Percentiles rank a stretch among this genome's conserved stretches.
Conservation (phyloP, 208 protist species). For the Leishmania tarentolae region DNA sequence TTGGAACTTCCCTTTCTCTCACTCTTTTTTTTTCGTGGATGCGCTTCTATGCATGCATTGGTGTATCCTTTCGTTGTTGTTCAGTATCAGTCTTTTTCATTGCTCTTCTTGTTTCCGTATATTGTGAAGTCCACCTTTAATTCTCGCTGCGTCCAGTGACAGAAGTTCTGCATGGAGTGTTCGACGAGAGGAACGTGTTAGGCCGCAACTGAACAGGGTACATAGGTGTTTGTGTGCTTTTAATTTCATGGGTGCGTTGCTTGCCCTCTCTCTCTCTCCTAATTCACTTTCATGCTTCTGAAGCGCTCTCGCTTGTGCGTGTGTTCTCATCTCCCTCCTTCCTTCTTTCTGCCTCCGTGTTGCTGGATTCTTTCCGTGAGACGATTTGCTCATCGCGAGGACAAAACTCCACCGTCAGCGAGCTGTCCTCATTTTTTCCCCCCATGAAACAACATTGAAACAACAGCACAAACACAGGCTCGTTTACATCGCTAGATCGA, state of each 20-base stretch:
- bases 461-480: neutral
- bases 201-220: neutral
- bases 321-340: slow-evolving; percentile 9
- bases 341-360: slow-evolving; percentile 2
- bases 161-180: neutral
- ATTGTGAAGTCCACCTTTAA: neutral
- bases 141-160: neutral
- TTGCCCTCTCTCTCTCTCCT: slow-evolving; percentile 5
- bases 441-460: neutral
- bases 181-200: neutral
- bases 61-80: neutral
- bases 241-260: neutral
- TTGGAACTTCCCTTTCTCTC: neutral
- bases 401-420: slow-evolving; percentile 3
- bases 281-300: neutral
- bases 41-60: neutral
- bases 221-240: neutral
- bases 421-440: neutral
- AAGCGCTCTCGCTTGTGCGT: neutral
- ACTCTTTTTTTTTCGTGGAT: neutral
- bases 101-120: neutral
- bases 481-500: neutral
- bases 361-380: slow-evolving; percentile 7
- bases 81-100: neutral
- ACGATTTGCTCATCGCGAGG: neutral